Evolutionary conservation across 2,329 filamentous ascomycete genomes (phyloP), one percentile per base, ranked within the genome.

Genomic region (Claviceps citrina): DNA sequence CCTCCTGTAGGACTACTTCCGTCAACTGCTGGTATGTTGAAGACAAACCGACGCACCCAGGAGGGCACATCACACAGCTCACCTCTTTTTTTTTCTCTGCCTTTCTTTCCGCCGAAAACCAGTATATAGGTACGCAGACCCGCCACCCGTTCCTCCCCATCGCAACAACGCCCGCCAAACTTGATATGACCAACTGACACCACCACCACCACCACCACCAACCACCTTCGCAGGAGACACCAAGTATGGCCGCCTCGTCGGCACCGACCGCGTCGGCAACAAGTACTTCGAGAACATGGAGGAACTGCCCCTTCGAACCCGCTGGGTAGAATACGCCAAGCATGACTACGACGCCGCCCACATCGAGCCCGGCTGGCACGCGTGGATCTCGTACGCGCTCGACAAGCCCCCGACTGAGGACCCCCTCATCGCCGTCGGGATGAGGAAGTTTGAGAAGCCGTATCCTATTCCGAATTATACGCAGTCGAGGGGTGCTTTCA

Each of bases 201-300:
- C n/a, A n/a, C n/a, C n/a, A n/a, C n/a, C n/a, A n/a, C n/a, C n/a
- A n/a, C n/a, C n/a, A n/a, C n/a, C n/a, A 37, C 24, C n/a, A 22
- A 22, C 18, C 31, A n/a, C 16, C 15, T 18, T 18, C n/a, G 7
- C 58, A 91, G 87, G 89, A 68, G 91, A 98, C 66, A 98, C 91
- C 64, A 98, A 98, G 70, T 78, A 82, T 57, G 93, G 91, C 55
- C 78, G 75, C 32, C 71, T 93, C 50, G 76, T 98, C 49, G 91
- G 81, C 53, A 74, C 67, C 55, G 91, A 98, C 68, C 76, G 78
- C 62, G 93, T 79, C 59, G 93, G 91, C 62, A 98, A 98, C 77
- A 96, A 94, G 68, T 98, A 73, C 73, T 98, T 76, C 61, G 91
- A 98, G 73, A 95, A 98, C 70, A 64, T 76, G 56, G 86, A 96